Evolutionary conservation across 129 eudicot species (phyloP).

Genomic region (Flaveria sonorensis): DNA sequence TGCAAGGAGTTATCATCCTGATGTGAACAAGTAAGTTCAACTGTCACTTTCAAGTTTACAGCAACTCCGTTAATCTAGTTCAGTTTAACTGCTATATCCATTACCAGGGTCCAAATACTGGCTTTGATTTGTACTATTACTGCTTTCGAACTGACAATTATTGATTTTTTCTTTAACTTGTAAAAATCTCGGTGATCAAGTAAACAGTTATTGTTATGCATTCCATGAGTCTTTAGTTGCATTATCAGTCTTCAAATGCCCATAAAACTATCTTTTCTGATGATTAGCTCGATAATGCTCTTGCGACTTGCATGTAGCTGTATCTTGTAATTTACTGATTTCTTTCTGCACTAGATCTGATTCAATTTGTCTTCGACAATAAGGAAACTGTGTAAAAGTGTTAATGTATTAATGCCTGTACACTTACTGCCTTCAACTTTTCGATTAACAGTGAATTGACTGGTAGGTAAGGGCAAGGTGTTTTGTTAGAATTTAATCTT

Average conservation of each 20-base stretch:
- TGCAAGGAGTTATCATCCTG: constrained; percentile 95
- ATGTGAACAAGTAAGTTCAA: constrained; percentile 88
- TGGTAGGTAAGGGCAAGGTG: neutral
- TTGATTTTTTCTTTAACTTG: neutral
- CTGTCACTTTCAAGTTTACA: constrained; percentile 26
- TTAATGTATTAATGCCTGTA: neutral
- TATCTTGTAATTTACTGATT: constrained; percentile 15
- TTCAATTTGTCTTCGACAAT: neutral
- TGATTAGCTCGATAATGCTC: neutral
- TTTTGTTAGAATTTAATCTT: too few species aligned
- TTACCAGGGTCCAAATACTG: neutral
- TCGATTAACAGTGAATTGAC: neutral
- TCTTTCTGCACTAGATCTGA: neutral
- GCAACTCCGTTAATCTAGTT: constrained; percentile 5
- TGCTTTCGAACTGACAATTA: neutral
- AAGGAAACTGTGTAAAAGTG: neutral
- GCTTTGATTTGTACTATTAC: constrained; percentile 9
- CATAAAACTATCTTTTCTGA: neutral
- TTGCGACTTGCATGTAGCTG: neutral
- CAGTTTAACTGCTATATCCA: constrained; percentile 17
- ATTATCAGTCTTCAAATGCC: constrained; percentile 12
- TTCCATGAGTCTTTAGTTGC: constrained; percentile 16
- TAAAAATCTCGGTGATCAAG: constrained; percentile 5
- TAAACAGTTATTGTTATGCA: neutral
- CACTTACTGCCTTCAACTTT: neutral